Evolutionary conservation across 1,284 basidiomycete species (phyloP).

Genomic region (Leccinum proximum): DNA sequence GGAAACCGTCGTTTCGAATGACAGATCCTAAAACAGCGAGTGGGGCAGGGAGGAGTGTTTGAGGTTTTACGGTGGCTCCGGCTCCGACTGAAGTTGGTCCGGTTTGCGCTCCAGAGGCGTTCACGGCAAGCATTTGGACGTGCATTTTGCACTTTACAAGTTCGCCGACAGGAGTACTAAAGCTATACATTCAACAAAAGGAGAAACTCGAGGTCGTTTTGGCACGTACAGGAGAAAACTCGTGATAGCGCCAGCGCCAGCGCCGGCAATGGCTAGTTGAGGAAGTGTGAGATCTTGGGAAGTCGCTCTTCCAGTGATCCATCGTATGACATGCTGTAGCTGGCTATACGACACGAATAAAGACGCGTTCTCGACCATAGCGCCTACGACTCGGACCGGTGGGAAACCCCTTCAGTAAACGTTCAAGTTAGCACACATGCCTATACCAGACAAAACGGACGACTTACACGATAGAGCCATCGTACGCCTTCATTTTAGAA

Average conservation of each 20-base stretch:
- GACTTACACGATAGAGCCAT: conserved; percentile 83
- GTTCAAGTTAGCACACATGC: not conserved
- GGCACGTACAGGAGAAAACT: conserved; percentile 82
- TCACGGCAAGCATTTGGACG: conserved; percentile 78
- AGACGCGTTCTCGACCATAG: conserved; percentile 91
- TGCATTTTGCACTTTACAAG: conserved; percentile 99
- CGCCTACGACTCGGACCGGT: conserved; percentile 81
- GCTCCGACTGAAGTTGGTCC: conserved; percentile 10
- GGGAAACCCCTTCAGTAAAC: conserved; percentile 73
- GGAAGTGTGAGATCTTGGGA: conserved; percentile 52
- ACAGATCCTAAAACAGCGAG: conserved; percentile 65
- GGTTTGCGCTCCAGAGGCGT: conserved; percentile 22
- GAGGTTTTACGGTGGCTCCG: conserved; percentile 7
- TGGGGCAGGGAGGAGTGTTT: conserved; percentile 52
- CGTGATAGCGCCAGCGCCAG: conserved; percentile 81
- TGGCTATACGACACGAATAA: conserved; percentile 90
- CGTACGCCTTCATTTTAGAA: conserved; percentile 77
- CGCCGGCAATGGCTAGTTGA: conserved; percentile 80
- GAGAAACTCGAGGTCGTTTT: not conserved
- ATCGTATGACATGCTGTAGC: conserved; percentile 68
- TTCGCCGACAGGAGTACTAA: conserved; percentile 85
- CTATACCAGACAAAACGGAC: not conserved
- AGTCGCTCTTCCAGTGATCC: conserved; percentile 28
- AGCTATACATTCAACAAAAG: not conserved
- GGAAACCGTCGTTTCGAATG: conserved; percentile 66